These are phyloP conservation scores for Lactarius sp. DNA, from an alignment of 768 basidiomycete species.

Conservation along the genomic window DNA sequence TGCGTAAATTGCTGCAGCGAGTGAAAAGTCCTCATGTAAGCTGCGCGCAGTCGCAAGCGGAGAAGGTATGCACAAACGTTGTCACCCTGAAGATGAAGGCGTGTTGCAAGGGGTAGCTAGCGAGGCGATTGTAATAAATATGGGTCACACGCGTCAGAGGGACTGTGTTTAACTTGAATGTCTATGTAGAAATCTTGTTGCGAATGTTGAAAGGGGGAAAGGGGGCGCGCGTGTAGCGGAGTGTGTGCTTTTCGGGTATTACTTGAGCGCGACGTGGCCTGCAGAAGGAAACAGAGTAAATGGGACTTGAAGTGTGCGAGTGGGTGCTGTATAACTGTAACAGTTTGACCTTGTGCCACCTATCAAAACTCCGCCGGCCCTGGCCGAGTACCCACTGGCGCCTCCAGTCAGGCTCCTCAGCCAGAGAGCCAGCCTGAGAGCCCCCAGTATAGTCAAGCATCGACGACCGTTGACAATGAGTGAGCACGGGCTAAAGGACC, in stretches of 20 bases:
- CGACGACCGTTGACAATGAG: constrained; percentile 4
- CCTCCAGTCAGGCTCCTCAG: too few species aligned
- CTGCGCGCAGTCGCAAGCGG: background rate
- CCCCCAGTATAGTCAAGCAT: too few species aligned
- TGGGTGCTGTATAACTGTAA: background rate
- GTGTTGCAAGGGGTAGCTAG: constrained; percentile 6
- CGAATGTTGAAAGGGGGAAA: too few species aligned
- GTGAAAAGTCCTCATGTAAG: constrained; percentile 15
- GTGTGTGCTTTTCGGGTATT: constrained; percentile 6
- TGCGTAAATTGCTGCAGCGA: constrained; percentile 18
- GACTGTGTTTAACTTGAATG: background rate
- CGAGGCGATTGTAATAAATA: background rate
- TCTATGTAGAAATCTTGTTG: background rate
- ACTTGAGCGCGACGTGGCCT: constrained; percentile 6
- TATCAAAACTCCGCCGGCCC: constrained; percentile 8
- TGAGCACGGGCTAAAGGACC: constrained; percentile 11
- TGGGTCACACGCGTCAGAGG: background rate
- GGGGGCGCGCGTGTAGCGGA: background rate
- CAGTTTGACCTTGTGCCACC: constrained; percentile 18
- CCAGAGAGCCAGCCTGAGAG: too few species aligned
- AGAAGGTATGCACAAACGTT: background rate
- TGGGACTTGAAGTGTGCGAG: constrained; percentile 2
- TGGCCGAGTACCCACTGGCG: background rate
- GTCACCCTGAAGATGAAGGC: background rate
- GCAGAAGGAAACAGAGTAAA: constrained; percentile 1